These are phyloP conservation scores for Podospora pseudoanserina DNA, from an alignment of 495 filamentous ascomycete species.

Conservation along the genomic window DNA sequence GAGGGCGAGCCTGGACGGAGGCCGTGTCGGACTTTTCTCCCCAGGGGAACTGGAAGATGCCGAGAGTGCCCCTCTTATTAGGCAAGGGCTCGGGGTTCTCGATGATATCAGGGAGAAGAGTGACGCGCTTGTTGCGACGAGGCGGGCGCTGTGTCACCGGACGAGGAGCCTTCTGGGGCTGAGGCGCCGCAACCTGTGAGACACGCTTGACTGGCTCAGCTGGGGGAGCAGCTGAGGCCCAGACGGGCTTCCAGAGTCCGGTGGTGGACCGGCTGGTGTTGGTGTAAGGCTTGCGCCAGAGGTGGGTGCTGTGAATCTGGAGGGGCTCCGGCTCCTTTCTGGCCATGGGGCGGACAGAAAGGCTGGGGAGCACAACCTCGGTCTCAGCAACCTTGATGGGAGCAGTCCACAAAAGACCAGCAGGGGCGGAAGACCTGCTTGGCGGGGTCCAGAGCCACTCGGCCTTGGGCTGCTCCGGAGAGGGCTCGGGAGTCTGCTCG, in stretches of 20 bases:
- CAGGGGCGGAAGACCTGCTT: neutral
- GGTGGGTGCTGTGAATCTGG: slow-evolving; percentile 34
- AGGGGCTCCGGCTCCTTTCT: slow-evolving; percentile 34
- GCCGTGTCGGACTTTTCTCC: slow-evolving; percentile 53
- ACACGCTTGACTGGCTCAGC: slow-evolving; percentile 29
- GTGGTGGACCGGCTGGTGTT: slow-evolving; percentile 21
- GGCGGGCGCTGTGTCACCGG: slow-evolving; percentile 45
- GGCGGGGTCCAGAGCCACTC: slow-evolving; percentile 27
- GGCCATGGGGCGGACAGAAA: slow-evolving; percentile 31
- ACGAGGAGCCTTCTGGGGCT: slow-evolving; percentile 32
- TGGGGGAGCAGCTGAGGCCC: slow-evolving; percentile 37
- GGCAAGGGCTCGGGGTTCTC: slow-evolving; percentile 53
- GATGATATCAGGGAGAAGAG: slow-evolving; percentile 53
- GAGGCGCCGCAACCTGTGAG: slow-evolving; percentile 23
- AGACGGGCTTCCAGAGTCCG: slow-evolving; percentile 37
- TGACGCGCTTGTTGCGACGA: slow-evolving; percentile 49
- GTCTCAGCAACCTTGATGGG: slow-evolving; percentile 12
- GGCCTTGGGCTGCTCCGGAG: neutral
- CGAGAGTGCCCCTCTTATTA: slow-evolving; percentile 48
- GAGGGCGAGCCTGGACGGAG: slow-evolving; percentile 32
- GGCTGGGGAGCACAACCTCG: slow-evolving; percentile 26
- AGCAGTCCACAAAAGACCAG: slow-evolving; percentile 19
- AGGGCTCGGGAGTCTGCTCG: slow-evolving; percentile 16
- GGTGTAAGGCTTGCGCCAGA: slow-evolving; percentile 41
- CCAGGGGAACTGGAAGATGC: slow-evolving; percentile 57